These are phyloP conservation scores for Yarrowia sp. DNA, from an alignment of 805 yeast species.

Conservation along the genomic window DNA sequence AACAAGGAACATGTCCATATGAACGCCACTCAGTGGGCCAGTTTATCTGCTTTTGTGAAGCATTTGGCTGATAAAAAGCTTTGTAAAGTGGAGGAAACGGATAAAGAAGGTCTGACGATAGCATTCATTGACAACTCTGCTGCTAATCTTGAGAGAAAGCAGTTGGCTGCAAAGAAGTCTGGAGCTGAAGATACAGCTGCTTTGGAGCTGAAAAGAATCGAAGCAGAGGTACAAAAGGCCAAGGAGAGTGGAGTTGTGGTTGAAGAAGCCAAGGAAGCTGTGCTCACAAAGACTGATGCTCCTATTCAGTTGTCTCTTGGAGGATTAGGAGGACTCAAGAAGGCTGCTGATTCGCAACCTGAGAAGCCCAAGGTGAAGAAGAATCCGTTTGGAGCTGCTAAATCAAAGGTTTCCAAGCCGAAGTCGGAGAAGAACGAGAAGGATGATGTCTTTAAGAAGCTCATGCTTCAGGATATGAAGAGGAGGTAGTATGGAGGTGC, in stretches of 20 bases:
- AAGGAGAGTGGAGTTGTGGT: background rate
- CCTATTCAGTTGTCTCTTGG: slow-evolving; percentile 28
- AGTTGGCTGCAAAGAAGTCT: slow-evolving; percentile 40
- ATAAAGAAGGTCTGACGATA: slow-evolving; percentile 54
- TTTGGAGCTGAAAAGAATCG: slow-evolving; percentile 22
- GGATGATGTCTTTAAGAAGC: slow-evolving; percentile 20
- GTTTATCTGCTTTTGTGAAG: slow-evolving; percentile 71
- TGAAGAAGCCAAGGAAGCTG: slow-evolving; percentile 26
- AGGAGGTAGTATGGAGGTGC: background rate
- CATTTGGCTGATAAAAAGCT: slow-evolving; percentile 64
- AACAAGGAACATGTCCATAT: slow-evolving; percentile 87
- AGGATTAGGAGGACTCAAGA: background rate
- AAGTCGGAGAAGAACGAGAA: background rate
- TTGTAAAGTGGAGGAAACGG: slow-evolving; percentile 57
- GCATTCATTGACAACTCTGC: slow-evolving; percentile 65
- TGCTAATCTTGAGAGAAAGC: slow-evolving; percentile 55
- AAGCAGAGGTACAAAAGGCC: slow-evolving; percentile 16
- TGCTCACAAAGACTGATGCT: slow-evolving; percentile 13
- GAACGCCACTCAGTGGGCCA: slow-evolving; percentile 84
- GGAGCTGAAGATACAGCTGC: slow-evolving; percentile 11
- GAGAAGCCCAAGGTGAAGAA: slow-evolving; percentile 26
- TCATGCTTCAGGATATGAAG: slow-evolving; percentile 27
- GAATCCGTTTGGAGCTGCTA: slow-evolving; percentile 18
- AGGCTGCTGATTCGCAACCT: background rate
- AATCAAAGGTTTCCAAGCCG: slow-evolving; percentile 27